phyloP scores from a whole-genome alignment of 441 rosid species.

The Adansonia madagascariensis region DNA sequence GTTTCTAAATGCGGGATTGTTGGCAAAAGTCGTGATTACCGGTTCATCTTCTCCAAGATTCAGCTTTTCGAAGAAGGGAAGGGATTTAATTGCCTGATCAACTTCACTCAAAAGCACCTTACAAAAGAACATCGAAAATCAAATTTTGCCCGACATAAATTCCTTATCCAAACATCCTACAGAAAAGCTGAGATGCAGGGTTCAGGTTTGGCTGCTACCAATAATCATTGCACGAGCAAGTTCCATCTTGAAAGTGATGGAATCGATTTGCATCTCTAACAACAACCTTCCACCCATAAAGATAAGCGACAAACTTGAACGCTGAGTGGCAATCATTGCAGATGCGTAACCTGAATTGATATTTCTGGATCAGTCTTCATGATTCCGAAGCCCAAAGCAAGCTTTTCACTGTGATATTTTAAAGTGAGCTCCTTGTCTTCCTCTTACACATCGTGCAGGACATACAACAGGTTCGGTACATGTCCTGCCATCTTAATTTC shows the following conservation, averaged over 20 bases:
- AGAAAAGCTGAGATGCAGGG: not conserved
- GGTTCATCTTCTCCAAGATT: not conserved
- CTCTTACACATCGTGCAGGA: slow-evolving; percentile 51
- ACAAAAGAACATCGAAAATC: not conserved
- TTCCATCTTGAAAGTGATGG: slow-evolving; percentile 53
- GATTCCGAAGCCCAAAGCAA: slow-evolving; percentile 54
- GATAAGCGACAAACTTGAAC: slow-evolving; percentile 42
- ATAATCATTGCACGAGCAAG: slow-evolving; percentile 58
- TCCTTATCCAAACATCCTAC: not conserved
- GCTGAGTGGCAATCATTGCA: slow-evolving; percentile 53
- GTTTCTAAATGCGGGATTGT: not conserved
- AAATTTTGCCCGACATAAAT: not conserved
- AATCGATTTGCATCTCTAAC: slow-evolving; percentile 50
- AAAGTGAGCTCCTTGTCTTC: slow-evolving; percentile 54
- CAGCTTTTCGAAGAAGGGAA: not conserved
- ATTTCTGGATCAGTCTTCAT: slow-evolving; percentile 32
- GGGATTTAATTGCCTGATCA: slow-evolving; percentile 11
- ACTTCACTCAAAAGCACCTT: not conserved
- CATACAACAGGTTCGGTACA: slow-evolving; percentile 48
- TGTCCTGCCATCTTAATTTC: slow-evolving; percentile 53
- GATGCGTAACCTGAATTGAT: slow-evolving; percentile 43
- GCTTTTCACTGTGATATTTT: slow-evolving; percentile 57
- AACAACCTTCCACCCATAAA: slow-evolving; percentile 39
- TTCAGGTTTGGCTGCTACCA: slow-evolving; percentile 38
- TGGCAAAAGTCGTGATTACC: not conserved